phyloP scores from a whole-genome alignment of 148 eudicot species.

The Rhododendron mucronatum region DNA sequence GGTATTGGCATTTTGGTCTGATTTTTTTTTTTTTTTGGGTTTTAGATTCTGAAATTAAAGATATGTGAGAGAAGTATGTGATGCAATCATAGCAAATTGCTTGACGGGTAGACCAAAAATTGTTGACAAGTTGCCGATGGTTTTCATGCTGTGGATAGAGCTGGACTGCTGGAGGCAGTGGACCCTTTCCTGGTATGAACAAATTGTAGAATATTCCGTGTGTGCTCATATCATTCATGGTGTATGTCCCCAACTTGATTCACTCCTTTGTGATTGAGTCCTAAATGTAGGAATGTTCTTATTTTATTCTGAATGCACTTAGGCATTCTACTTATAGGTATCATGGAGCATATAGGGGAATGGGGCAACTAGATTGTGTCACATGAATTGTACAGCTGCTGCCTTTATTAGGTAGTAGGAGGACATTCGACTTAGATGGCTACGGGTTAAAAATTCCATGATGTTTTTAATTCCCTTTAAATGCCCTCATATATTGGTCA shows the following conservation, averaged over 20 bases:
- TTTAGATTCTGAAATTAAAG: no score
- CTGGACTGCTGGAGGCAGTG: slow-evolving; percentile 96
- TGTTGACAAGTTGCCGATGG: slow-evolving; percentile 87
- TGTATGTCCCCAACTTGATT: background rate
- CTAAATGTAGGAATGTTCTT: background rate
- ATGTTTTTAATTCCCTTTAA: background rate
- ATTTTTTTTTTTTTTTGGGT: no score
- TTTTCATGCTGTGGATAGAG: slow-evolving; percentile 93
- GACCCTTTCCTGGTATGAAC: slow-evolving; percentile 82
- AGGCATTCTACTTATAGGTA: background rate
- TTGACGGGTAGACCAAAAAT: slow-evolving; percentile 93
- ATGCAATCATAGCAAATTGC: slow-evolving; percentile 84
- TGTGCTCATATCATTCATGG: background rate
- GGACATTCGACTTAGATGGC: background rate
- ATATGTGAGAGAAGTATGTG: slow-evolving; percentile 70
- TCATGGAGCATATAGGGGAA: background rate
- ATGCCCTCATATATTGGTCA: background rate
- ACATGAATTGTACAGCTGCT: background rate
- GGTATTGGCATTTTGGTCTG: background rate
- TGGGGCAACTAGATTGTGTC: background rate
- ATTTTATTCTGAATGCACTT: background rate
- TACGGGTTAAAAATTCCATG: background rate
- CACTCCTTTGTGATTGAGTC: background rate
- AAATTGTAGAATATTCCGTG: background rate
- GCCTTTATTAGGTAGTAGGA: background rate